Percentiles rank a stretch among this genome's conserved stretches.
Conservation (phyloP, 192 early-diverging fungal genomes). For the Dispira parvispora region DNA sequence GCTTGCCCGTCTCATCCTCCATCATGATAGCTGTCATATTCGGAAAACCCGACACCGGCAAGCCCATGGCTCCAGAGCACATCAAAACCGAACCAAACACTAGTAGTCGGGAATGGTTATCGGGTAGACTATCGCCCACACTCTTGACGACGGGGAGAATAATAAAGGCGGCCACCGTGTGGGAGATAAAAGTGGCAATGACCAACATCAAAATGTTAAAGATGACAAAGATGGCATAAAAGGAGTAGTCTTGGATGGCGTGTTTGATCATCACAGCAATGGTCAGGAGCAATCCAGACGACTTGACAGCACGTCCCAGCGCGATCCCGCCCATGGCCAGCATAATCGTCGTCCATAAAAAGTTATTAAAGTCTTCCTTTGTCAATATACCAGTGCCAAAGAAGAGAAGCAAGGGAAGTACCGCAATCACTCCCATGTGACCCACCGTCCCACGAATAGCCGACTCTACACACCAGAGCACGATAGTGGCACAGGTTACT, state of each 20-base stretch:
- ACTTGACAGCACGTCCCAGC: conserved; percentile 81
- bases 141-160: conserved; percentile 87
- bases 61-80: conserved; percentile 78
- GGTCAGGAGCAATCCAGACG: conserved; percentile 62
- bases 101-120: conserved; percentile 59
- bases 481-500: conserved; percentile 62
- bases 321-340: conserved; percentile 93
- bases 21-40: conserved; percentile 95
- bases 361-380: conserved; percentile 95
- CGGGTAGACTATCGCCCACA: conserved; percentile 63
- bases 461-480: conserved; percentile 78
- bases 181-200: conserved; percentile 82
- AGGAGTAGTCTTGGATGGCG: conserved; percentile 41
- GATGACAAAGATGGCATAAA: conserved; percentile 53
- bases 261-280: conserved; percentile 55
- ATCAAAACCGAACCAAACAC: conserved; percentile 73
- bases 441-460: conserved; percentile 59
- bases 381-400: conserved; percentile 79
- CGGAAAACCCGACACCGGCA: conserved; percentile 88
- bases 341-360: conserved; percentile 81
- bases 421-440: conserved; percentile 91
- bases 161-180: conserved; percentile 90
- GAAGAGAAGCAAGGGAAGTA: conserved; percentile 79
- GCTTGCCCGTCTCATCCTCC: conserved; percentile 72
- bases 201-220: conserved; percentile 68